Percentiles rank a stretch among this genome's conserved stretches.
phyloP scores from a whole-genome alignment of 78 protist species.

The Bodo saltans region DNA sequence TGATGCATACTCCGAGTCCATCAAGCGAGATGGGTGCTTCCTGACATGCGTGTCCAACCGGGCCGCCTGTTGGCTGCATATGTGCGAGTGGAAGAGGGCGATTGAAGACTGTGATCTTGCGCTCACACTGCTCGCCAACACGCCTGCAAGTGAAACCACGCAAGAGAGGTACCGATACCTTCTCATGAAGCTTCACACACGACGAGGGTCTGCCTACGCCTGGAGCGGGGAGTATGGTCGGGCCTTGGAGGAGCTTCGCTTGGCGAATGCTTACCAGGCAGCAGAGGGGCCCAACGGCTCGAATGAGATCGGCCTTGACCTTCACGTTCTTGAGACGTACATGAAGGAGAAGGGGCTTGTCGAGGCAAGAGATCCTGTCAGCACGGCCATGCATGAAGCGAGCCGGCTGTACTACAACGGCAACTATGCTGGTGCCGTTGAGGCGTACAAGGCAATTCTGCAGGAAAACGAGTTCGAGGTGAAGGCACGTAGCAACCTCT shows the following conservation, averaged over 20 bases:
- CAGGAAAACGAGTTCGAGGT: not conserved
- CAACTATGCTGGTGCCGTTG: not conserved
- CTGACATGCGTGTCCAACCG: conserved; percentile 13
- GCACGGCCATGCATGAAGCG: not conserved
- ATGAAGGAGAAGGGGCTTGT: conserved; percentile 9
- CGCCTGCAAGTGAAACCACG: conserved; percentile 16
- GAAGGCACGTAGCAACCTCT: not conserved
- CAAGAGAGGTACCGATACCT: not conserved
- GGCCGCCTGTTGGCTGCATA: not conserved
- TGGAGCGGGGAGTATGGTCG: not conserved
- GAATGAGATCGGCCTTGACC: not conserved
- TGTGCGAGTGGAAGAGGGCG: not conserved
- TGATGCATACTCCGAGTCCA: not conserved
- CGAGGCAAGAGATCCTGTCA: not conserved
- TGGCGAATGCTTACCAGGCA: conserved; percentile 1
- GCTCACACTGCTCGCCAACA: not conserved
- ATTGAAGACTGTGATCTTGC: conserved; percentile 13
- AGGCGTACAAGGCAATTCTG: not conserved
- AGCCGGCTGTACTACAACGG: not conserved
- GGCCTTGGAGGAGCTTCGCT: not conserved
- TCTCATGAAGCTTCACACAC: not conserved
- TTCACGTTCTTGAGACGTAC: not conserved
- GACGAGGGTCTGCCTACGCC: not conserved
- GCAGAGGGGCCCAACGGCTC: not conserved
- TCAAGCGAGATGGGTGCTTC: conserved; percentile 29